Base-by-base conservation (phyloP, 441 rosid species). In the Mallotus japonicus region DNA sequence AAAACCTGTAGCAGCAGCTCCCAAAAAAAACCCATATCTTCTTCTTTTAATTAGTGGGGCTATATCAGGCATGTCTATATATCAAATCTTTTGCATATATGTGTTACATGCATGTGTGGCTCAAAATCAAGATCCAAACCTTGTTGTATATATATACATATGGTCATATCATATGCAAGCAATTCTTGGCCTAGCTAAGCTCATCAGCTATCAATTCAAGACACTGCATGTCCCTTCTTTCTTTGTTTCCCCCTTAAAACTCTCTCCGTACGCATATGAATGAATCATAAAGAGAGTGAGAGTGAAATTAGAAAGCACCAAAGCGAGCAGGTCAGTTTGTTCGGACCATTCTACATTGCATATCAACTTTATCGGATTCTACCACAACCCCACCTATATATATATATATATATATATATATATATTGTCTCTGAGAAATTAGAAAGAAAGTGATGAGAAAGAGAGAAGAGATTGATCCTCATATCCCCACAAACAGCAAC, bases 281-380 rank as follows among this genome's bases (percentile, higher is more conserved):
- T 73, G 17, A 11, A 22, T 47, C 57, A 59, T 5, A 5, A 42
- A 42, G 9, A 42, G 46, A 42, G 9, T 42, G 8, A 42, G 46
- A 42, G 46, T 6, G 53, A 72, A 57, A 28, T 28, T 28, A 51
- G 37, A 57, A 0, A 60, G 64, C 76, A 68, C 62, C 72, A 20
- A 56, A 42, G 64, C 59, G 32, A 28, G 3, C 76, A 59, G 22
- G 9, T 49, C 44, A 32, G 70, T 28, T 8, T 15, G 24, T 42
- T 42, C 3, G 46, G 46, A 53, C 67, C 50, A 34, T 61, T 59
- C 75, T 54, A 17, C 54, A 61, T 64, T 62, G 44, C 71, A 55
- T 53, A 65, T 59, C 71, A 67, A 72, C 79, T 83, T 76, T 76
- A 80, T 83, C 67, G 81, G 77, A 71, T 72, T 75, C 78, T 72